Base-by-base conservation (phyloP, 2,329 filamentous ascomycete genomes). In the Sporothrix inflata region DNA sequence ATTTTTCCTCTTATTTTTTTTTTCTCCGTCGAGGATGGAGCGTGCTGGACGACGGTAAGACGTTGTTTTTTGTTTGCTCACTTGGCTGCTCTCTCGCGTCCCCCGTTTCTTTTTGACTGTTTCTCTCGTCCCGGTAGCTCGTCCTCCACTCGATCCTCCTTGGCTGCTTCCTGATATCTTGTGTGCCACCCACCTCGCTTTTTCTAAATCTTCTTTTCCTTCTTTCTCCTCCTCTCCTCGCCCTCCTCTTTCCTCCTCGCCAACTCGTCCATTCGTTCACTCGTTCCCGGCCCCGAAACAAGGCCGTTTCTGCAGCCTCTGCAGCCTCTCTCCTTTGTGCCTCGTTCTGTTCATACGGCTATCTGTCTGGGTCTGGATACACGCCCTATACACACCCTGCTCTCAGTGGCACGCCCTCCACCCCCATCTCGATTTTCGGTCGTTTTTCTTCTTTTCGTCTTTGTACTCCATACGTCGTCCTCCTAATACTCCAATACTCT, bases 311-410 rank as follows among this genome's bases (percentile, higher is more conserved):
- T 74, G 55, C 60, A 66, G 71, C 57, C 51, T 60, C n/a, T 34
- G 30, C 30, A 34, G 30, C 30, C 30, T 34, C 30, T 63, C 49
- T 55, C 69, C 45, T 49, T 63, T 70, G 40, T 63, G 5, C 61
- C 14, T 74, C 66, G 55, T 68, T 78, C 75, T 74, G 24, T 9
- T 14, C 27, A 21, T 69, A 47, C 65, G 57, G 38, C 40, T 61
- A 27, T 40, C 27, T 40, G 27, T 40, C 42, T 70, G 30, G 7
- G 30, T 40, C 60, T 51, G 30, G 42, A 66, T 66, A 49, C 63
- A 66, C 63, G n/a, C 60, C 60, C 60, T 63, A 42, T 63, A 3
- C 30, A 34, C 3, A 19, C 42, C 61, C 61, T 49, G 16, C 61
- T 30, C 24, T 24, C 38, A 65, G 42, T 24, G 42, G 42, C 60